phyloP scores from a whole-genome alignment of 208 protist species.

The Acanthamoeba lenticulata region DNA sequence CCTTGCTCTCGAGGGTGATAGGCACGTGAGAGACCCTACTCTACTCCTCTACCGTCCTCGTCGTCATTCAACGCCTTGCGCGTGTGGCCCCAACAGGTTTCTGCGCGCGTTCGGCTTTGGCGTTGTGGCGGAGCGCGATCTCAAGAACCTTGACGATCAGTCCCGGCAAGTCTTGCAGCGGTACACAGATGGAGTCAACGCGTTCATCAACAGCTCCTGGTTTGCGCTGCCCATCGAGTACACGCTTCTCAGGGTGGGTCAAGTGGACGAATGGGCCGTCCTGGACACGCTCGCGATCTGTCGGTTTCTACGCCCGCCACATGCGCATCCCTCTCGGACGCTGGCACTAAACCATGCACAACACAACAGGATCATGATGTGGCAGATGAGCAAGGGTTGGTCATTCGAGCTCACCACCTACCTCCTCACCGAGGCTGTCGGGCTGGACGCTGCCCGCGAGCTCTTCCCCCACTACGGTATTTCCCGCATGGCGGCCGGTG shows the following conservation, averaged over 20 bases:
- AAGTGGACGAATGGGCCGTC: not conserved
- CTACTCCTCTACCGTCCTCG: not conserved
- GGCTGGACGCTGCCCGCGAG: not conserved
- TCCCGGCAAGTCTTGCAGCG: not conserved
- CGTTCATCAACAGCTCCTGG: conserved; percentile 12
- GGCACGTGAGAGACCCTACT: not conserved
- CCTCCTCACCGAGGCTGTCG: not conserved
- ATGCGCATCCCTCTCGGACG: not conserved
- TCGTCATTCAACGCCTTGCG: not conserved
- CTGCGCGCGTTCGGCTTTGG: not conserved
- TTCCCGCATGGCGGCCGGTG: not conserved
- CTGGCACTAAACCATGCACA: too few relatives aligned
- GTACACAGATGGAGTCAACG: not conserved
- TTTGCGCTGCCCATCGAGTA: conserved; percentile 17
- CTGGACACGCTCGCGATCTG: not conserved
- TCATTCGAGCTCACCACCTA: not conserved
- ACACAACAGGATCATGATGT: not conserved
- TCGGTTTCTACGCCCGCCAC: too few relatives aligned
- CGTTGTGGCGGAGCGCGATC: not conserved
- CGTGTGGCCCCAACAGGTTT: not conserved
- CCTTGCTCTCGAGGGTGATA: not conserved
- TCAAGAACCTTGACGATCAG: not conserved
- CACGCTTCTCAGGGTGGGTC: not conserved
- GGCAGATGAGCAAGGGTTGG: conserved; percentile 40
- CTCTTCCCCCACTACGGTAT: not conserved